Evolutionary conservation across 441 rosid species (phyloP), one percentile per base, ranked within the genome.

Genomic region (Viola pubescens): DNA sequence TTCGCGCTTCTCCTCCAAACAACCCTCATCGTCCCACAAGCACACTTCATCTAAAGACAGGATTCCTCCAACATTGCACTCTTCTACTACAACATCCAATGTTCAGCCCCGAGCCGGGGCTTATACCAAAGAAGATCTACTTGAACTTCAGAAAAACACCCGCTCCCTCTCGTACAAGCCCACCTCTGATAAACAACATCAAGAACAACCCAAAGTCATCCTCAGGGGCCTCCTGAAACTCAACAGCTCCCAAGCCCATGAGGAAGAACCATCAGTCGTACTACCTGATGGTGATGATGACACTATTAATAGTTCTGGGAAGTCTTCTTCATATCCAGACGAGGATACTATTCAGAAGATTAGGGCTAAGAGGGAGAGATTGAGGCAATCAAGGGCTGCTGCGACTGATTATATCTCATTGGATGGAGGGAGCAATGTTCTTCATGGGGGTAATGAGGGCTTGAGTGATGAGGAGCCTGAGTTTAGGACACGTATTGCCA

Each of bases 121-220:
- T 70, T 94, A 94, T 73, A 86, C 97, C 14, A 85, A 76, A 73
- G 95, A 91, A 69, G 85, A 89, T 7, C 79, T 92, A 14, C 94
- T 82, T 41, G 96, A 92, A 80, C 97, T 88, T 51, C 98, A 86
- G 12, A 92, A 82, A 76, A 92, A 89, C 69, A 89, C 96, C 6
- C 85, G 86, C 54, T 85, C 90, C 62, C 83, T 92, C 5, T 88
- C 88, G 1, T 75, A 73, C 38, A 68, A 82, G 5, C 77, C 87
- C 48, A 76, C 85, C 42, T 71, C 52, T 26, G 34, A 26, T 1
- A 62, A 10, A 5, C 73, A 0, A 39, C 72, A 10, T 0, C 82
- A 7, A 26, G 40, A 52, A 26, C 91, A 87, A 56, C 90, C 97
- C 5, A 81, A 75, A 62, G 64, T 92, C 61, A 69, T 89, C 51